Evolutionary conservation across 352 stramenopile genomes (phyloP), one percentile per base, ranked within the genome.

Genomic region (Thraustochytrium striatum): DNA sequence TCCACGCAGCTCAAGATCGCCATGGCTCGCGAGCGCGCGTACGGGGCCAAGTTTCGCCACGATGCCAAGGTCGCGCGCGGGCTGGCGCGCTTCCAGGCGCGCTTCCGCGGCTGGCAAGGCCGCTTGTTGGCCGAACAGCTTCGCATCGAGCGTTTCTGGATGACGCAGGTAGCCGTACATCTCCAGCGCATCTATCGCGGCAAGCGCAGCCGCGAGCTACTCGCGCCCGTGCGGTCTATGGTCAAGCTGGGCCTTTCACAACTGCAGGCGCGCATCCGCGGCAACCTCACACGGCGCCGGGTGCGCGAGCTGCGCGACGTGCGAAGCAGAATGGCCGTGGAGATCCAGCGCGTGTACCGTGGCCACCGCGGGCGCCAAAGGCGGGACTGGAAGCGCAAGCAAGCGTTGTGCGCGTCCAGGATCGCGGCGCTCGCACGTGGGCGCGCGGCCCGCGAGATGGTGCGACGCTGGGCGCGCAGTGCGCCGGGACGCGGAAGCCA

Each of bases 1-100:
- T 50, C 65, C 65, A 3, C 5, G 35, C 32, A 75, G 61, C 36
- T 75, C 43, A 75, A 75, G 65, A 32, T 75, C 52, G 61, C 65
- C 5, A 30, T 75, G 19, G 65, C 65, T 30, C 21, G 65, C 8
- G 41, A 61, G 35, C 44, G 52, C 25, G 65, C 65, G 28, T 39
- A 58, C 13, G 65, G 61, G 2, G 44, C 52, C 8, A 25, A 38
- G 21, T 21, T 52, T 1, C 43, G 65, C 21, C 65, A 38, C 25
- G 52, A 75, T 38, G 32, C 30, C 35, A 38, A 36, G 25, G 44
- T 75, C 7, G 65, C 30, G 5, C 3, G 47, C 19, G 41, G 21
- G n/a, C 30, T 75, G 3, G 39, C 65, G 19, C 43, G 52, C 8
- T n/a, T 75, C 11, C 65, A 75, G 47, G 8, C 65, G 7, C 65